Evolutionary conservation across 2,329 filamentous ascomycete genomes (phyloP).

Genomic region (Helotiales sp.): DNA sequence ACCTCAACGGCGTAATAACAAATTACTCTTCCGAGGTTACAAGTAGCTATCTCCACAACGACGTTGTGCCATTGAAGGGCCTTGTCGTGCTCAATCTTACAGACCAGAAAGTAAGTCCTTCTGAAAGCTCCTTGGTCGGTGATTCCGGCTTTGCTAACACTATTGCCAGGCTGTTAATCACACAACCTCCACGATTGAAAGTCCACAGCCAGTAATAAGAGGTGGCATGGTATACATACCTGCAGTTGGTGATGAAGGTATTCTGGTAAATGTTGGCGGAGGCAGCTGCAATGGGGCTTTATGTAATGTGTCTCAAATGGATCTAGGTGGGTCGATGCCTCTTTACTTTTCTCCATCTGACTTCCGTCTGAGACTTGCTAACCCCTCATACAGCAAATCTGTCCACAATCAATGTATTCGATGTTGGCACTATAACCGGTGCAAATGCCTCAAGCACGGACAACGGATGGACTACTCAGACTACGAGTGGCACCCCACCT

Average conservation of each 20-base stretch:
- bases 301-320: too few relatives aligned
- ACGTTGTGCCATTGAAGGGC: not conserved
- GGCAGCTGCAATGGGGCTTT: too few relatives aligned
- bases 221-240: not conserved
- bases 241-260: not conserved
- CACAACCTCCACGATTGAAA: not conserved
- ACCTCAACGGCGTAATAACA: not conserved
- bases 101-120: not conserved
- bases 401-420: slow-evolving; percentile 45
- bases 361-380: too few relatives aligned
- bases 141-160: not conserved
- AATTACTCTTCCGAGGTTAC: not conserved
- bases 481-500: slow-evolving; percentile 42
- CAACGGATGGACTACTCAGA: slow-evolving; percentile 44
- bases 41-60: not conserved
- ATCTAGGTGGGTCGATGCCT: too few relatives aligned
- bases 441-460: slow-evolving; percentile 24
- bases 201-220: not conserved
- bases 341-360: too few relatives aligned
- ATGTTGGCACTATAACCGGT: slow-evolving; percentile 39
- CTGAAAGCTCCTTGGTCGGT: not conserved
- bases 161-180: not conserved
- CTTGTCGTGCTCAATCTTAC: not conserved
- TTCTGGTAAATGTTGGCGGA: not conserved
- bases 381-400: too few relatives aligned